Conservation (phyloP, 768 basidiomycete species). For the Crassisporium funariophilum region DNA sequence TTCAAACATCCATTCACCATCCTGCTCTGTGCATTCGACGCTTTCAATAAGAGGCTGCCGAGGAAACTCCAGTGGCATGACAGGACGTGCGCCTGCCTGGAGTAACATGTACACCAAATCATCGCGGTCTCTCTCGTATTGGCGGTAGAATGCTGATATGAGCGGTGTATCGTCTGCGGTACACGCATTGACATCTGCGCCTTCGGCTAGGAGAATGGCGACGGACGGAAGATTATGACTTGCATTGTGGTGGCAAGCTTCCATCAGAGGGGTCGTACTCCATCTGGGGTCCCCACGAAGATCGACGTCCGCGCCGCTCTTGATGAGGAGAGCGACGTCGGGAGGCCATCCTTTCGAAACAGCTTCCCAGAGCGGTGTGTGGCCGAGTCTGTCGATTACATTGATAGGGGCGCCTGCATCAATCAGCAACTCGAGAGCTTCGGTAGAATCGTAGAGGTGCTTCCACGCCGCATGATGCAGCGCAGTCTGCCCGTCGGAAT, state of each 20-base stretch:
- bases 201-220: constrained; percentile 2
- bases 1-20: not conserved
- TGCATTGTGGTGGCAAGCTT: not conserved
- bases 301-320: not conserved
- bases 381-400: not conserved
- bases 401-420: not conserved
- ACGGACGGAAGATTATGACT: too few species aligned
- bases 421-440: not conserved
- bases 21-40: not conserved
- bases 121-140: not conserved
- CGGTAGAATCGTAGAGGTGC: not conserved
- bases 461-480: constrained; percentile 2
- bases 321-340: not conserved
- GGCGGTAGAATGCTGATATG: not conserved
- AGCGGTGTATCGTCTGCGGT: constrained; percentile 4
- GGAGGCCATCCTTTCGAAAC: not conserved
- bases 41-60: not conserved
- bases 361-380: not conserved
- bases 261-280: not conserved
- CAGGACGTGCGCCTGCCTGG: not conserved
- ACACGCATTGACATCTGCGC: constrained; percentile 2
- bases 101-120: not conserved
- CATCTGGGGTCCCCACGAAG: not conserved
- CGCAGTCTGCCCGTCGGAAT: not conserved
- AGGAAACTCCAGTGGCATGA: not conserved